phyloP scores from a whole-genome alignment of 176 grass and related monocot genomes.

The Saccharum spontaneum region DNA sequence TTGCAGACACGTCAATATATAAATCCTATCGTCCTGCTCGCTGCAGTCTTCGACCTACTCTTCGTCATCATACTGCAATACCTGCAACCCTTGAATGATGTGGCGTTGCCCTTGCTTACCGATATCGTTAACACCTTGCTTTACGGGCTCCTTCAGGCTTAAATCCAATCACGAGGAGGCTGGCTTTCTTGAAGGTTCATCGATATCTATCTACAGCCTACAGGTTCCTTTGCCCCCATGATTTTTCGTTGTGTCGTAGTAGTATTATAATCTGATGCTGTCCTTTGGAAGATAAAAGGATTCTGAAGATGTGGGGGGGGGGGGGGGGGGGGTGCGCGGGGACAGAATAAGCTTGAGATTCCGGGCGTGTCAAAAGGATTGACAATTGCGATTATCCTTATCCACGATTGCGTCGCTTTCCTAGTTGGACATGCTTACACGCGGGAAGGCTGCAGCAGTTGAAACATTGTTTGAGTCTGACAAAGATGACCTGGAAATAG shows the following conservation, averaged over 20 bases:
- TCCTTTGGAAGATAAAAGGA: neutral
- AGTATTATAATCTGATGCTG: constrained; percentile 19
- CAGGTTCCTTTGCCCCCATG: neutral
- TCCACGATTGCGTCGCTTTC: constrained; percentile 34
- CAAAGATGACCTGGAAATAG: neutral
- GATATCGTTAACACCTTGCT: no score
- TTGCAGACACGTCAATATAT: neutral
- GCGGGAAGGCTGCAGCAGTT: constrained; percentile 17
- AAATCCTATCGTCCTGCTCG: no score
- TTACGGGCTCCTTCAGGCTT: no score
- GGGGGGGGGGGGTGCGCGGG: no score
- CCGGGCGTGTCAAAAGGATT: neutral
- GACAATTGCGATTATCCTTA: constrained; percentile 42
- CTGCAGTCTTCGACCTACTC: no score
- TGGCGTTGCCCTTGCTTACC: no score
- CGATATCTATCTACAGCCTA: neutral
- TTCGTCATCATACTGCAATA: no score
- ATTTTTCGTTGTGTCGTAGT: neutral
- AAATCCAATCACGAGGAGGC: neutral
- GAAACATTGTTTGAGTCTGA: neutral
- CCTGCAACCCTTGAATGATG: no score
- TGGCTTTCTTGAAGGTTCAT: neutral
- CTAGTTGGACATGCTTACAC: constrained; percentile 43
- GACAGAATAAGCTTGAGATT: neutral
- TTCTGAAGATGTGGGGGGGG: constrained; percentile 2